Evolutionary conservation across 2,329 filamentous ascomycete species (phyloP).

Genomic region (Nigrograna mackinnonii): DNA sequence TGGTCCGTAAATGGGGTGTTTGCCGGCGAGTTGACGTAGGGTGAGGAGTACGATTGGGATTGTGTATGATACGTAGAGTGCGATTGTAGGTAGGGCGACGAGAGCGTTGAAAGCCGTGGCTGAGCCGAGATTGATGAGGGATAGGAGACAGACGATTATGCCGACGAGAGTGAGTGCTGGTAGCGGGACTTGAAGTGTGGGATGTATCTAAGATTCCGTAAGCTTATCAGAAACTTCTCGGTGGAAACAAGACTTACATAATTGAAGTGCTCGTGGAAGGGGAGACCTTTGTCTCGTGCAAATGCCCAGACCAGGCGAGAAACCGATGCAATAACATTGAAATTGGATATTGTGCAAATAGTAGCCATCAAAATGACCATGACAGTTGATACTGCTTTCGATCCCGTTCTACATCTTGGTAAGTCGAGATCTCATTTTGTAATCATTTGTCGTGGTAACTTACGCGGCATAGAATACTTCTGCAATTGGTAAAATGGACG

Average conservation of each 20-base stretch:
- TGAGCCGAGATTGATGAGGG: conserved; percentile 40
- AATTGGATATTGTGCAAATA: conserved; percentile 16
- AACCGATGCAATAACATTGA: conserved; percentile 37
- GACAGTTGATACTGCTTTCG: conserved; percentile 20
- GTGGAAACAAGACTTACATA: conserved; percentile 41
- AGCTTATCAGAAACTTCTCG: conserved; percentile 10
- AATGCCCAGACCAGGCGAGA: conserved; percentile 41
- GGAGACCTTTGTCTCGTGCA: conserved; percentile 38
- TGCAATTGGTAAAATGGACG: conserved; percentile 23
- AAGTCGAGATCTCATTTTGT: conserved; percentile 1
- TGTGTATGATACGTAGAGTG: conserved; percentile 32
- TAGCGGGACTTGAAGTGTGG: conserved; percentile 19
- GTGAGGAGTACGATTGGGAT: conserved; percentile 34
- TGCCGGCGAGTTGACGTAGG: conserved; percentile 21
- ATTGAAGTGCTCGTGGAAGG: conserved; percentile 29
- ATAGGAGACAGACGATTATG: conserved; percentile 28
- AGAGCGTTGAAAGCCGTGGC: conserved; percentile 36
- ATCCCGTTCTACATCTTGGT: conserved; percentile 32
- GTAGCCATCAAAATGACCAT: conserved; percentile 18
- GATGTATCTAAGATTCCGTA: conserved; percentile 13
- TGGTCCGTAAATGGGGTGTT: conserved; percentile 24
- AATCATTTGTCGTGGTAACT: not conserved
- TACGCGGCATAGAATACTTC: conserved; percentile 37
- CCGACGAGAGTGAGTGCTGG: conserved; percentile 32
- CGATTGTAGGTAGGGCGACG: conserved; percentile 6